Base-by-base conservation (phyloP, 495 filamentous ascomycete genomes). In the Elaphomyces granulatus region DNA sequence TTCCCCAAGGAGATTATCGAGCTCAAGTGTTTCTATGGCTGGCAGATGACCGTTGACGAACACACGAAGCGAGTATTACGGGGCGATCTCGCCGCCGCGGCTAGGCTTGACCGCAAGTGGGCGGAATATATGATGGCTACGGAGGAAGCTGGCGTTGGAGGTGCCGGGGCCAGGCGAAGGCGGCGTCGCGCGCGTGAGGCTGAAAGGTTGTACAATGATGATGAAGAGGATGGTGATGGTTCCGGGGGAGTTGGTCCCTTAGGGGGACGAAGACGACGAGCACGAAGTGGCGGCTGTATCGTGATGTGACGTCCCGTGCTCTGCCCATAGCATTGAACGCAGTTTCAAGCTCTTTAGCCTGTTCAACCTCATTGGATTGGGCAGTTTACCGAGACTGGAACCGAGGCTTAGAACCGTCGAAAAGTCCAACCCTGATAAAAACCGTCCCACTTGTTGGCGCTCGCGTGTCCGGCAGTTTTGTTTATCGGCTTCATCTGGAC, bases 1-100 rank as follows among this genome's bases (percentile, higher is more conserved):
- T 81, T 75, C 32, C 78, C 81, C 0, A 72, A 70, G 3, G 77
- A 90, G 47, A 74, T 94, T 37, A 82, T 96, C 38, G 63, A 72
- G 14, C 67, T 98, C 30, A 94, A 93, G 56, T 94, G 86, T 56
- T 96, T 86, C 64, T 88, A 93, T 55, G 83, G 78, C 15, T 96
- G 83, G 77, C 90, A 98, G 60, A 81, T 80, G 55, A 94, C 87
- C 2, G 87, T 94, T 15, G 79, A 94, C 42, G 83, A 94, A 53
- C 88, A 95, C 55, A 87, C 72, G 34, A 82, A 85, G 54, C 74
- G 87, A 2, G 82, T 94, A 1, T 58, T 92, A 20, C 64, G 72
- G 14, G 83, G 85, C 1, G 81, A 94, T 39, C 65, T 83, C 16
- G 57, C 60, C 0, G 64, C 80, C 2, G 90, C 90, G 1, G 60